These are phyloP conservation scores for Trichosporon ovoides DNA, from an alignment of 1,284 basidiomycete species.

Conservation along the genomic window DNA sequence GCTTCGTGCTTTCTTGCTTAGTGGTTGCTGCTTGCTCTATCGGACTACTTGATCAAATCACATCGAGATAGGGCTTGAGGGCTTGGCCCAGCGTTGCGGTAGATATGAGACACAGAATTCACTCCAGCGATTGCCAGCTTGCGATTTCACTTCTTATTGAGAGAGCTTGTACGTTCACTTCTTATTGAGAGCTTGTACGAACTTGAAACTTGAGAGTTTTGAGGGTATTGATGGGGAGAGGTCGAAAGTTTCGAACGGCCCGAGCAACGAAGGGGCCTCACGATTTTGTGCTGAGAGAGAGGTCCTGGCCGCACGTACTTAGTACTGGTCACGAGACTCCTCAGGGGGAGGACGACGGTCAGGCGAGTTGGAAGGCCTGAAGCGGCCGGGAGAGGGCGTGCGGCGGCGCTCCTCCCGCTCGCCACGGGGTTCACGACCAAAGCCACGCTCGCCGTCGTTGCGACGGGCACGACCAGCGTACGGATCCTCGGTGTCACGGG, in stretches of 20 bases:
- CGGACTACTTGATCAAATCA: slow-evolving; percentile 5
- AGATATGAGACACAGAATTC: slow-evolving; percentile 3
- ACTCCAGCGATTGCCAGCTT: not conserved
- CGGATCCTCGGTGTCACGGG: slow-evolving; percentile 32
- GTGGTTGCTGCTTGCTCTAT: slow-evolving; percentile 2
- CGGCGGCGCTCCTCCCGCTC: slow-evolving; percentile 15
- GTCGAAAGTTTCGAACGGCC: not conserved
- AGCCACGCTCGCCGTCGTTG: slow-evolving; percentile 24
- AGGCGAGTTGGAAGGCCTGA: slow-evolving; percentile 33
- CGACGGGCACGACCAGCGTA: slow-evolving; percentile 34
- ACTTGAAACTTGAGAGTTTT: not conserved
- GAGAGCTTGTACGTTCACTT: too few species aligned
- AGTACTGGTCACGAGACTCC: not conserved
- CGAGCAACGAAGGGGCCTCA: too few species aligned
- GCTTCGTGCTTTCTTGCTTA: slow-evolving; percentile 1
- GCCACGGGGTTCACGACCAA: not conserved
- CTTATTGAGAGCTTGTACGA: too few species aligned
- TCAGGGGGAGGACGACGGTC: slow-evolving; percentile 30
- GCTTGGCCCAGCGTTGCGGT: slow-evolving; percentile 6
- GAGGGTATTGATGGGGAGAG: not conserved
- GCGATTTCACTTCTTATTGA: not conserved
- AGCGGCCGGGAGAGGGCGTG: slow-evolving; percentile 22
- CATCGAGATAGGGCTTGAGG: slow-evolving; percentile 3
- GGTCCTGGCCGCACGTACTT: not conserved
- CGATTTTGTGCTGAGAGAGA: too few species aligned